phyloP scores from a whole-genome alignment of 1,139 yeast genomes.

The Oligophagozyma castellii region DNA sequence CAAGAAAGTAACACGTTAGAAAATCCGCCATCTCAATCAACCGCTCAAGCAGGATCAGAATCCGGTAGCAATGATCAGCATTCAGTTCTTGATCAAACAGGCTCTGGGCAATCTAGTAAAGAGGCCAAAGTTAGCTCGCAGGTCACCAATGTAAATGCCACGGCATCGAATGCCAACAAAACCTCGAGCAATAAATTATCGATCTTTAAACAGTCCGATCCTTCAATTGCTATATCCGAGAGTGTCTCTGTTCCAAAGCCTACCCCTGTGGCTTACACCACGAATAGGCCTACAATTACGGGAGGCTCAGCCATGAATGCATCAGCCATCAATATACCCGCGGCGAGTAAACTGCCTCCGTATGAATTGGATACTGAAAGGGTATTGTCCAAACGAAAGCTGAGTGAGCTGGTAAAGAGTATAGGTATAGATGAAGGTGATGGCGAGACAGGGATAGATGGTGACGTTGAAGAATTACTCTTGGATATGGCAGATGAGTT shows the following conservation, averaged over 20 bases:
- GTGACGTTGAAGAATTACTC: constrained; percentile 85
- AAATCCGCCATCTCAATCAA: constrained; percentile 3
- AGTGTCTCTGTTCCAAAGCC: constrained; percentile 54
- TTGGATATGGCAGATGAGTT: constrained; percentile 94
- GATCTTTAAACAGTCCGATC: constrained; percentile 53
- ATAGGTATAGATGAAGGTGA: constrained; percentile 80
- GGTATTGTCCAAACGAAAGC: constrained; percentile 75
- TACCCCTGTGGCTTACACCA: constrained; percentile 45
- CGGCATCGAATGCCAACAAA: constrained; percentile 25
- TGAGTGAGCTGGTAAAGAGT: constrained; percentile 70
- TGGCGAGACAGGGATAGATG: constrained; percentile 83
- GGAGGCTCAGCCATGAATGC: constrained; percentile 75
- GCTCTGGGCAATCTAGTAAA: constrained; percentile 5
- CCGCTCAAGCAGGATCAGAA: constrained; percentile 1
- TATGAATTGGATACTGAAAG: constrained; percentile 76
- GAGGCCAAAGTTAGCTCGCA: constrained; percentile 19
- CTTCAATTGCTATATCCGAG: constrained; percentile 60
- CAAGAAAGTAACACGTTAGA: constrained; percentile 4
- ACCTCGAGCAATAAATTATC: constrained; percentile 23
- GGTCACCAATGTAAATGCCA: constrained; percentile 31
- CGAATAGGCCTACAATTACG: constrained; percentile 65
- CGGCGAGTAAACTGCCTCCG: constrained; percentile 59
- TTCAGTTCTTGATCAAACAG: constrained; percentile 10
- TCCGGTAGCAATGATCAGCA: constrained; percentile 3
- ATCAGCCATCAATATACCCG: constrained; percentile 60